Conservation (phyloP, 192 early-diverging fungal species). For the Coemansia umbellata region DNA sequence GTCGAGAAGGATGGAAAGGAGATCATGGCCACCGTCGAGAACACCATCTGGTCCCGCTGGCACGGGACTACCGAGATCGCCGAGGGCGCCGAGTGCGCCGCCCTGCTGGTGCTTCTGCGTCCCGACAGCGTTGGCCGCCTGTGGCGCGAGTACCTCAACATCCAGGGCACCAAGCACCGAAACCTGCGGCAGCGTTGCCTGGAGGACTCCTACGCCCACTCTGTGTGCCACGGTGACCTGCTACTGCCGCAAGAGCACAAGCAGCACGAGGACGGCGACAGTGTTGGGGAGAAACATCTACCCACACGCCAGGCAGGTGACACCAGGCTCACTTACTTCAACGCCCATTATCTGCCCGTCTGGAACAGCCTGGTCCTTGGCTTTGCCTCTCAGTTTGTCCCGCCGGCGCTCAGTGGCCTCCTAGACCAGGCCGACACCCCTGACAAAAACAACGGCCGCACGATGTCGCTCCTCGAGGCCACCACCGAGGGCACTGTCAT, state of each 20-base stretch:
- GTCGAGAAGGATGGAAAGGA: slow-evolving; percentile 77
- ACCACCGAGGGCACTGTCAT: slow-evolving; percentile 45
- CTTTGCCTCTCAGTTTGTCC: slow-evolving; percentile 50
- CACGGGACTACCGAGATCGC: slow-evolving; percentile 14
- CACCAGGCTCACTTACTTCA: slow-evolving; percentile 36
- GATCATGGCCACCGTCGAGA: slow-evolving; percentile 70
- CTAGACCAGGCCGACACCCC: slow-evolving; percentile 9
- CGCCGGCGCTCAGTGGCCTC: slow-evolving; percentile 40
- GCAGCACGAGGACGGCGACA: no score
- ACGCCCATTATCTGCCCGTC: slow-evolving; percentile 31
- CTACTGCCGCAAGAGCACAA: not conserved
- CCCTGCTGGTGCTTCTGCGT: slow-evolving; percentile 36
- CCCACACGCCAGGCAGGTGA: no score
- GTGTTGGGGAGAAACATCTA: no score
- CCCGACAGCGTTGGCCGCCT: slow-evolving; percentile 21
- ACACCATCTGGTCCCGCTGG: slow-evolving; percentile 54
- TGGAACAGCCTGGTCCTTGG: slow-evolving; percentile 49
- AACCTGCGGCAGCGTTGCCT: slow-evolving; percentile 17
- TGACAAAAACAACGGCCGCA: slow-evolving; percentile 7
- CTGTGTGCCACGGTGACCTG: not conserved
- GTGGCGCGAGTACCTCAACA: slow-evolving; percentile 39
- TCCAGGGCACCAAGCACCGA: slow-evolving; percentile 39
- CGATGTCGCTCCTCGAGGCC: slow-evolving; percentile 45
- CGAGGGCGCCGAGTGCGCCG: slow-evolving; percentile 39
- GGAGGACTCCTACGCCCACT: slow-evolving; percentile 13